Evolutionary conservation across 2,329 filamentous ascomycete species (phyloP).

Genomic region (Ophiocordyceps camponoti-rufipedis): DNA sequence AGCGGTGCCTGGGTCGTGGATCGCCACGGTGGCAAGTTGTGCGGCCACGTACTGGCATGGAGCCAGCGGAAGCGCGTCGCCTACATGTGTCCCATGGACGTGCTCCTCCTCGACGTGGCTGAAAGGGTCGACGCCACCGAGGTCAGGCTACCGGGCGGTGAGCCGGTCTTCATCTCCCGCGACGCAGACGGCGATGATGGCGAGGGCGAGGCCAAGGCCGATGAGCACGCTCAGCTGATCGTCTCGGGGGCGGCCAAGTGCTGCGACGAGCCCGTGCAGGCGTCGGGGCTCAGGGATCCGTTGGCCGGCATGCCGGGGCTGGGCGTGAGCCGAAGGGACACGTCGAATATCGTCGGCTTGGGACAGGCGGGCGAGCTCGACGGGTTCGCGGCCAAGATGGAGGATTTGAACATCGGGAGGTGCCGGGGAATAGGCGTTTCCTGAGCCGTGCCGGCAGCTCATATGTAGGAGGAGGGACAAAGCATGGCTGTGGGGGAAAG

Average conservation of each 20-base stretch:
- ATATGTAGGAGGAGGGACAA: not conserved
- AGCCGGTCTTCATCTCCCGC: conserved; percentile 17
- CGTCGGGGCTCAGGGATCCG: not conserved
- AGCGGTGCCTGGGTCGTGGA: conserved; percentile 88
- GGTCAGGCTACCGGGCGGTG: conserved; percentile 52
- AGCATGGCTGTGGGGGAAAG: not conserved
- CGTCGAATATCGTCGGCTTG: conserved; percentile 10
- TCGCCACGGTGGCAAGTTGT: conserved; percentile 58
- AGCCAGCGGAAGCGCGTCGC: conserved; percentile 63
- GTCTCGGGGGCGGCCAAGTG: no score
- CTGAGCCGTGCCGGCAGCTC: conserved; percentile 1
- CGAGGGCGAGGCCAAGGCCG: conserved; percentile 4
- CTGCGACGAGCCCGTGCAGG: not conserved
- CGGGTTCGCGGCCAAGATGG: conserved; percentile 12
- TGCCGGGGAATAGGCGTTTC: conserved; percentile 13
- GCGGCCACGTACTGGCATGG: conserved; percentile 82
- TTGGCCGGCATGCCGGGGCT: conserved; percentile 4
- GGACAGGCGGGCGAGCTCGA: conserved; percentile 11
- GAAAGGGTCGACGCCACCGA: conserved; percentile 53
- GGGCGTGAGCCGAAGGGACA: conserved; percentile 5
- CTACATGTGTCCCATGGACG: conserved; percentile 91
- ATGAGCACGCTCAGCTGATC: not conserved
- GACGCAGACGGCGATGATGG: not conserved
- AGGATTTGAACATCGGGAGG: conserved; percentile 14
- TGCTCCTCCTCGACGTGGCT: conserved; percentile 71